Percentiles rank a stretch among this genome's conserved stretches.
These are phyloP conservation scores for Thymus mandschuricus DNA, from an alignment of 257 asterid genomes.

Conservation along the genomic window DNA sequence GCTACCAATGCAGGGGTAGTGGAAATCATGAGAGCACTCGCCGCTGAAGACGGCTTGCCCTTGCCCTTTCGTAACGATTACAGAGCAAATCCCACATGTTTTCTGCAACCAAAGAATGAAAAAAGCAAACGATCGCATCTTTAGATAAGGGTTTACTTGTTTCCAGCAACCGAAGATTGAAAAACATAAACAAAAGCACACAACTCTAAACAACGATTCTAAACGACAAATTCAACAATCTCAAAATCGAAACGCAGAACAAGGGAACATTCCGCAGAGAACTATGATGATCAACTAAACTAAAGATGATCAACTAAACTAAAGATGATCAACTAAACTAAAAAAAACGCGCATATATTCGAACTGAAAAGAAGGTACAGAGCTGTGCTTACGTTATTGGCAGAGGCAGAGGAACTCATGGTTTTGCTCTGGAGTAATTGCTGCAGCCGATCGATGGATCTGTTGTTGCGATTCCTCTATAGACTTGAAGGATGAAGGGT, in stretches of 20 bases:
- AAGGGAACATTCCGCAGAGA: too few relatives aligned
- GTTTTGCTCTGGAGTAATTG: background rate
- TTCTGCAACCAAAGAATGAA: slow-evolving; percentile 30
- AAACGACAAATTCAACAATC: background rate
- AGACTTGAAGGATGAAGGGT: too few relatives aligned
- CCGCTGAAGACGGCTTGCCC: slow-evolving; percentile 43
- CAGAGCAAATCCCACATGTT: slow-evolving; percentile 41
- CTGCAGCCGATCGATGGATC: background rate
- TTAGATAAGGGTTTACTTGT: slow-evolving; percentile 14
- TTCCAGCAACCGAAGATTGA: slow-evolving; percentile 31
- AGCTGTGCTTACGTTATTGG: background rate
- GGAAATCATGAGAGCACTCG: slow-evolving; percentile 45
- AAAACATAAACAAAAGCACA: background rate
- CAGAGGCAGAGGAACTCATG: slow-evolving; percentile 28
- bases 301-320: background rate
- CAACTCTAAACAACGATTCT: background rate
- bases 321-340: background rate
- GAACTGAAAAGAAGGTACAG: background rate
- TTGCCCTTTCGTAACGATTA: slow-evolving; percentile 14
- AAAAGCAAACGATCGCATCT: background rate
- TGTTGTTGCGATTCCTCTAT: too few relatives aligned
- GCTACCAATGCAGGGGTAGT: slow-evolving; percentile 31
- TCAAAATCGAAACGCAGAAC: too few relatives aligned
- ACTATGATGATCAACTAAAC: too few relatives aligned
- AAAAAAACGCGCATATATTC: background rate